phyloP scores from a whole-genome alignment of 495 filamentous ascomycete genomes.

The Lasiosphaeria ovina region DNA sequence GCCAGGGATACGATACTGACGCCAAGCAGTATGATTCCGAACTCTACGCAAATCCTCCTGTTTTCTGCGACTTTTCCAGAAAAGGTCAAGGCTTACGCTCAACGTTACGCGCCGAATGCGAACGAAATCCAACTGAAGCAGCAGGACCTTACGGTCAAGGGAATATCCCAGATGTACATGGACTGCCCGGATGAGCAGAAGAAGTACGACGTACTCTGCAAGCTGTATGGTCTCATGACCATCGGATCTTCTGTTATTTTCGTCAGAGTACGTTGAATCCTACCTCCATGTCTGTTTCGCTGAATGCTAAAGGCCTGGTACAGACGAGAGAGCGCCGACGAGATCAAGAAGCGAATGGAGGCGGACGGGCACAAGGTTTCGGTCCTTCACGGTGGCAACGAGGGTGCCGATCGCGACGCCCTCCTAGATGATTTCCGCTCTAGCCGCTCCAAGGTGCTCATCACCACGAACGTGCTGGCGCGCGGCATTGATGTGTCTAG shows the following conservation, averaged over 20 bases:
- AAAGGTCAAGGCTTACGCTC: conserved; percentile 76
- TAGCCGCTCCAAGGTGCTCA: conserved; percentile 91
- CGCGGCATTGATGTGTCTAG: conserved; percentile 97
- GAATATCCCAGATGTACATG: conserved; percentile 95
- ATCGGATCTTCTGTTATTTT: conserved; percentile 98
- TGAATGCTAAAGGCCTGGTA: conserved; percentile 23
- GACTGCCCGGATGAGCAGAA: conserved; percentile 76
- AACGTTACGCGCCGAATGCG: conserved; percentile 74
- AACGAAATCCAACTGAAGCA: conserved; percentile 86
- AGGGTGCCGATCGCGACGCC: conserved; percentile 76
- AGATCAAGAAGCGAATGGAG: conserved; percentile 83
- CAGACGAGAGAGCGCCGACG: conserved; percentile 77
- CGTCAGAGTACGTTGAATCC: conserved; percentile 62
- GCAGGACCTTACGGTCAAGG: conserved; percentile 91
- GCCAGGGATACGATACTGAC: conserved; percentile 22
- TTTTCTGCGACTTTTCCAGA: conserved; percentile 96
- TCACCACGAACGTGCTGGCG: conserved; percentile 95
- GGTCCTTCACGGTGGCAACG: conserved; percentile 79
- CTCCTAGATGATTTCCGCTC: conserved; percentile 86
- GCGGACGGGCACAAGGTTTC: conserved; percentile 88
- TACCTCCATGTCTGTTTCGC: not conserved
- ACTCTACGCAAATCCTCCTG: conserved; percentile 75
- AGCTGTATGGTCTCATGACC: conserved; percentile 92
- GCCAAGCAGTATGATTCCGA: conserved; percentile 60
- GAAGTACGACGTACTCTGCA: conserved; percentile 84